Base-by-base conservation (phyloP, 768 basidiomycete genomes). In the Cystobasidium ongulense region DNA sequence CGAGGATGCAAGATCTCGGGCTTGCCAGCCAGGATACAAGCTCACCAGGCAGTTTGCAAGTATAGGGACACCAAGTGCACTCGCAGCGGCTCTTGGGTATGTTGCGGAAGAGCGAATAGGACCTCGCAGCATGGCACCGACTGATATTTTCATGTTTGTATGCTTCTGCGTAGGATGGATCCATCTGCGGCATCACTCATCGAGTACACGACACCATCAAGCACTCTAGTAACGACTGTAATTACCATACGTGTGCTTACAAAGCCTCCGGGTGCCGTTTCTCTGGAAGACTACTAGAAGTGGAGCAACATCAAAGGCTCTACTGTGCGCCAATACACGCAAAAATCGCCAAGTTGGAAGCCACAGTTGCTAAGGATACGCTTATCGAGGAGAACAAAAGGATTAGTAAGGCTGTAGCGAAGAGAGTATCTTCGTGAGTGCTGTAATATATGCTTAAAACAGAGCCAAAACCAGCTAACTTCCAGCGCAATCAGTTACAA, bases 271-370 rank as follows among this genome's bases (percentile, higher is more conserved):
- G 57, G 29, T 59, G 57, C 33, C 57, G 57, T 21, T 59, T 59
- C 25, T 59, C 11, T 59, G 57, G 57, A 5, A 27, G 17, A 13
- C 13, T 29, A 31, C 5, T 27, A 59, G 57, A 59, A 2, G 57
- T 59, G 7, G 11, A 59, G 25, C 4, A 59, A 13, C 57, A 59
- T 31, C 29, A 59, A 31, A 35, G 29, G 17, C 13, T 35, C 11
- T 59, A 59, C 57, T 59, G 57, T 23, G 57, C 57, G 5, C 33
- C 57, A 59, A 59, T 59, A 11, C 57, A 59, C 57, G 57, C 57
- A 1, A 59, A 59, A 23, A 27, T 59, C 11, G 57, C 57, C 11
- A 27, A 59, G 21, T 21, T 59, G 33, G 57, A 59, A 59, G 33
- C 25, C 29, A 35, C 57, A 5, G 21, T 59, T 21, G 33, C 25